Evolutionary conservation across 306 rosid species (phyloP).

Genomic region (Abrus precatorius): DNA sequence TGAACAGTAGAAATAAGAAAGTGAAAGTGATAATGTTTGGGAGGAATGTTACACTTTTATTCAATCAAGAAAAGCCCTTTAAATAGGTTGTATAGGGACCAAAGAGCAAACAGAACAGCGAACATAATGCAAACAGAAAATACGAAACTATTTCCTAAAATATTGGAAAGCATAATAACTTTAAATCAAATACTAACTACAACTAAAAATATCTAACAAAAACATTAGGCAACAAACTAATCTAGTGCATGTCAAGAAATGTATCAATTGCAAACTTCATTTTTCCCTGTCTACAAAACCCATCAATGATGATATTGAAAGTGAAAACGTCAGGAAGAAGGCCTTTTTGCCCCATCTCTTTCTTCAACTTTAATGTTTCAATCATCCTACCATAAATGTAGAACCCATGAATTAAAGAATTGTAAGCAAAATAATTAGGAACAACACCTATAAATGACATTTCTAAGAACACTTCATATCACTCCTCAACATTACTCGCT

Average conservation of each 20-base stretch:
- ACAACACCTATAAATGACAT: slow-evolving; percentile 67
- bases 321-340: slow-evolving; percentile 77
- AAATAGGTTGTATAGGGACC: no score
- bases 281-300: slow-evolving; percentile 72
- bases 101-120: no score
- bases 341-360: slow-evolving; percentile 73
- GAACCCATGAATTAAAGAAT: slow-evolving; percentile 78
- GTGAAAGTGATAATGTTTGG: no score
- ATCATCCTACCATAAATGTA: slow-evolving; percentile 62
- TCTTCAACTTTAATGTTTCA: slow-evolving; percentile 68
- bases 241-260: slow-evolving; percentile 64
- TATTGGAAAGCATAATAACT: no score
- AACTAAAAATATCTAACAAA: no score
- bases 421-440: slow-evolving; percentile 81
- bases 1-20: no score
- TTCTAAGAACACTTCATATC: slow-evolving; percentile 59
- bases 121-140: no score
- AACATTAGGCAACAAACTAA: slow-evolving; percentile 67
- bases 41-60: no score
- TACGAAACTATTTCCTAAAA: no score
- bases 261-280: slow-evolving; percentile 68
- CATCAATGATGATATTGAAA: slow-evolving; percentile 73
- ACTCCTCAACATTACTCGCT: slow-evolving; percentile 71
- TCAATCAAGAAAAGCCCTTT: no score
- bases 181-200: no score